A percentile compares a stretch with the other conserved stretches of the same genome.
Conservation (phyloP, 768 basidiomycete species). For the Leccinum subgranulosum region DNA sequence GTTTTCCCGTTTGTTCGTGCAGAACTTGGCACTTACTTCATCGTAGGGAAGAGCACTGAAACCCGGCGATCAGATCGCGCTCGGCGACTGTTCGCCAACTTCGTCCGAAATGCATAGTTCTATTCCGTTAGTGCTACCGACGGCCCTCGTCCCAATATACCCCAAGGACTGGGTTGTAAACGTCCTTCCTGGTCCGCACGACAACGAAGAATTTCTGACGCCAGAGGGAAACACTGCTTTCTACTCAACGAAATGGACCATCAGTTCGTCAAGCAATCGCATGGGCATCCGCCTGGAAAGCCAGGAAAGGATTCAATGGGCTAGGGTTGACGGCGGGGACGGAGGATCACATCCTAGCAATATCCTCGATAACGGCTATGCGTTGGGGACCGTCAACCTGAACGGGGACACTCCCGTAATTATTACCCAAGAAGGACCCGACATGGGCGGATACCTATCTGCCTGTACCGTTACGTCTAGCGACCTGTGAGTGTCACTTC, state of each 20-base stretch:
- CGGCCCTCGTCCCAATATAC: slow-evolving; percentile 40
- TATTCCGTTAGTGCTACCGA: slow-evolving; percentile 22
- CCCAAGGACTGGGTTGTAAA: slow-evolving; percentile 48
- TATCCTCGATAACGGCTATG: slow-evolving; percentile 61
- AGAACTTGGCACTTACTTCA: slow-evolving; percentile 2
- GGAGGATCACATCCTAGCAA: slow-evolving; percentile 71
- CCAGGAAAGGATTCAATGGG: slow-evolving; percentile 47
- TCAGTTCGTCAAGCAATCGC: slow-evolving; percentile 58
- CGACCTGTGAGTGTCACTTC: slow-evolving; percentile 41
- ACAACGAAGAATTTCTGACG: slow-evolving; percentile 53
- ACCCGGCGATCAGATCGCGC: slow-evolving; percentile 47
- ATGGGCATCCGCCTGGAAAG: slow-evolving; percentile 60
- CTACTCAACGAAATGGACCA: slow-evolving; percentile 49
- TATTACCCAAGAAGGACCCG: slow-evolving; percentile 57
- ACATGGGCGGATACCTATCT: slow-evolving; percentile 63
- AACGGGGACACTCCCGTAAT: slow-evolving; percentile 73
- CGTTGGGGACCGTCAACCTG: slow-evolving; percentile 51
- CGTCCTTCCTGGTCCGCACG: slow-evolving; percentile 62
- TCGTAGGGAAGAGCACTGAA: slow-evolving; percentile 49
- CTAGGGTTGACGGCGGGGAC: slow-evolving; percentile 55
- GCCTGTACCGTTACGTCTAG: slow-evolving; percentile 48
- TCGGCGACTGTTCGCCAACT: slow-evolving; percentile 32
- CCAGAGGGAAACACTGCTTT: slow-evolving; percentile 45
- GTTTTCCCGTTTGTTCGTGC: neutral
- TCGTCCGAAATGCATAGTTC: slow-evolving; percentile 9